Percentiles rank a stretch among this genome's conserved stretches.
These are phyloP conservation scores for Strobilomyces echinocephalus DNA, from an alignment of 768 basidiomycete species.

Conservation along the genomic window DNA sequence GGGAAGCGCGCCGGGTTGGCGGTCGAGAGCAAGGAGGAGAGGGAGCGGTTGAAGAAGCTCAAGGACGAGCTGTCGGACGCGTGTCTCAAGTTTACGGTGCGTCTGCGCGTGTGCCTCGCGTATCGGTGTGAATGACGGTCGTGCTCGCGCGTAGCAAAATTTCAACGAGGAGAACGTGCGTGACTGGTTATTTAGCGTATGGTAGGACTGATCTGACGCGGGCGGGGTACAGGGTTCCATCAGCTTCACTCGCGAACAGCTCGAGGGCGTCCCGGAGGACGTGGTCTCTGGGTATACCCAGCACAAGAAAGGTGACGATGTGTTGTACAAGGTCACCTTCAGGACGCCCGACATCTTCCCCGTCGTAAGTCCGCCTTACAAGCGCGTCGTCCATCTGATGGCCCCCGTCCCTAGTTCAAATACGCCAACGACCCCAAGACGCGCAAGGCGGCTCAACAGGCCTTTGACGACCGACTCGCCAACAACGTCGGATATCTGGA, in stretches of 20 bases:
- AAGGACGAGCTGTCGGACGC: slow-evolving; percentile 76
- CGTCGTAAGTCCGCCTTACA: slow-evolving; percentile 41
- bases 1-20: slow-evolving; percentile 77
- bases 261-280: slow-evolving; percentile 77
- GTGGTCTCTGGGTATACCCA: slow-evolving; percentile 75
- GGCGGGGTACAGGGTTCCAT: slow-evolving; percentile 45
- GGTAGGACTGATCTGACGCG: slow-evolving; percentile 1
- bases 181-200: background rate
- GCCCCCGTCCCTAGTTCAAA: slow-evolving; percentile 56
- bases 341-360: slow-evolving; percentile 83
- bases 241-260: slow-evolving; percentile 64
- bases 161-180: slow-evolving; percentile 83
- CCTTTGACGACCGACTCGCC: slow-evolving; percentile 61
- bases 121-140: too few species aligned
- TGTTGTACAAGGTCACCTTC: slow-evolving; percentile 69
- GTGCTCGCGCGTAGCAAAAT: slow-evolving; percentile 54
- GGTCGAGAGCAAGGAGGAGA: slow-evolving; percentile 55
- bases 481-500: slow-evolving; percentile 68
- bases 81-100: slow-evolving; percentile 74
- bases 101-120: background rate
- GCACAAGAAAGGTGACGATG: slow-evolving; percentile 52
- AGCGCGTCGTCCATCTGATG: background rate
- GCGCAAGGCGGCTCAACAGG: slow-evolving; percentile 60
- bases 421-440: slow-evolving; percentile 68
- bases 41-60: slow-evolving; percentile 50